These are phyloP conservation scores for Wickerhamiella siamensis DNA, from an alignment of 805 yeast species.

Conservation along the genomic window DNA sequence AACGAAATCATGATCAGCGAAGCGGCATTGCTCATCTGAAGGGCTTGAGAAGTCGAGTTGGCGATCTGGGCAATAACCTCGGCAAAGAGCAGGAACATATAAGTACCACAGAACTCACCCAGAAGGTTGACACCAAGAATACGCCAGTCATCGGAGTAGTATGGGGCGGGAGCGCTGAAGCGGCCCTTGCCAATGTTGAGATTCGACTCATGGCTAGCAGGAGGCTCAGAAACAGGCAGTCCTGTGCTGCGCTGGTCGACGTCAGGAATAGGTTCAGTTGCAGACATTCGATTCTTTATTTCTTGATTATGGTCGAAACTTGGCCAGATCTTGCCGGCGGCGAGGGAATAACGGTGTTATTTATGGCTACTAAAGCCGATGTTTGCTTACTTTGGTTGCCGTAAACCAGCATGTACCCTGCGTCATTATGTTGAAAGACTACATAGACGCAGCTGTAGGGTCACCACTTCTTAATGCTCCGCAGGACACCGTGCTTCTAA, in stretches of 20 bases:
- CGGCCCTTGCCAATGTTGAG: neutral
- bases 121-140: neutral
- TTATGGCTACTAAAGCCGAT: too few relatives aligned
- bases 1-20: slow-evolving; percentile 64
- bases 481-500: too few relatives aligned
- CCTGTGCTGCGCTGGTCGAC: neutral
- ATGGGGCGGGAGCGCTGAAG: neutral
- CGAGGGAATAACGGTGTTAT: too few relatives aligned
- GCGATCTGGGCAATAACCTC: slow-evolving; percentile 74
- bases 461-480: too few relatives aligned
- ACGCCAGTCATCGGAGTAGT: neutral
- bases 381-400: too few relatives aligned
- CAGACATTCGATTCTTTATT: too few relatives aligned
- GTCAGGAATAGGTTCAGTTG: too few relatives aligned
- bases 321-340: too few relatives aligned
- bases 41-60: slow-evolving; percentile 33
- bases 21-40: slow-evolving; percentile 31
- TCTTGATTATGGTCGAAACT: too few relatives aligned
- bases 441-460: too few relatives aligned
- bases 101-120: slow-evolving; percentile 69
- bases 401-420: too few relatives aligned
- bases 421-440: too few relatives aligned
- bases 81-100: slow-evolving; percentile 69
- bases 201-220: neutral
- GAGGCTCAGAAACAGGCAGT: neutral